Percentiles rank a stretch among this genome's conserved stretches.
Evolutionary conservation across 495 filamentous ascomycete genomes (phyloP).

Genomic region (Neurospora tetraspora): DNA sequence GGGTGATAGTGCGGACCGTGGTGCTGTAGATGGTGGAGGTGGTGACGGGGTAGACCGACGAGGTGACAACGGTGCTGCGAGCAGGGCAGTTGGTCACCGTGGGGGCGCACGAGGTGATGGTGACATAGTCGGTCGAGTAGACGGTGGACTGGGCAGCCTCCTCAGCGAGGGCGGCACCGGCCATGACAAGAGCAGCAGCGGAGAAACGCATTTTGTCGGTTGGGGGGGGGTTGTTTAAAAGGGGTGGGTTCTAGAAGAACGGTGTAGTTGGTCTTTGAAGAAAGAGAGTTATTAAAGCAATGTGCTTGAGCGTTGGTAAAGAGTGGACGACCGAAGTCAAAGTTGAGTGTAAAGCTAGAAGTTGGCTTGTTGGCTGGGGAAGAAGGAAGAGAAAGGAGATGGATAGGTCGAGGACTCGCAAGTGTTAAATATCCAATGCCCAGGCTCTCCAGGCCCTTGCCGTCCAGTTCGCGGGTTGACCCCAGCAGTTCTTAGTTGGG

Average conservation of each 20-base stretch:
- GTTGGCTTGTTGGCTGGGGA: constrained; percentile 41
- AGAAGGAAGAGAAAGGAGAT: constrained; percentile 26
- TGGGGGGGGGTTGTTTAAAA: constrained; percentile 23
- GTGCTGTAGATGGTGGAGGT: constrained; percentile 42
- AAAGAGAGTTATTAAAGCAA: constrained; percentile 34
- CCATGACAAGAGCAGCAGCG: constrained; percentile 38
- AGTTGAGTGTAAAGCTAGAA: constrained; percentile 29
- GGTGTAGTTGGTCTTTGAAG: constrained; percentile 13
- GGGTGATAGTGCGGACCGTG: constrained; percentile 47
- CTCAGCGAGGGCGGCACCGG: constrained; percentile 38
- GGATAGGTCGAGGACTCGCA: constrained; percentile 14
- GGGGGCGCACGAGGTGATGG: constrained; percentile 45
- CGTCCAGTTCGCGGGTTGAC: not conserved
- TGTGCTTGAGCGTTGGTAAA: constrained; percentile 35
- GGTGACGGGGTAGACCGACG: constrained; percentile 29
- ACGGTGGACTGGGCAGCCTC: constrained; percentile 30
- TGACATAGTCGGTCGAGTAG: constrained; percentile 46
- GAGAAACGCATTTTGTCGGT: constrained; percentile 48
- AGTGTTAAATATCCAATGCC: constrained; percentile 21
- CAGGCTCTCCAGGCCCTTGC: not conserved
- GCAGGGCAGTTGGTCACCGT: constrained; percentile 46
- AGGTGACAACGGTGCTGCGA: constrained; percentile 27
- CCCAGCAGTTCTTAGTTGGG: not conserved
- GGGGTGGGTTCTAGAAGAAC: constrained; percentile 13
- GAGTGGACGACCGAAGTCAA: constrained; percentile 55